phyloP scores from a whole-genome alignment of 2,329 filamentous ascomycete genomes.

The Ascochyta lentis region DNA sequence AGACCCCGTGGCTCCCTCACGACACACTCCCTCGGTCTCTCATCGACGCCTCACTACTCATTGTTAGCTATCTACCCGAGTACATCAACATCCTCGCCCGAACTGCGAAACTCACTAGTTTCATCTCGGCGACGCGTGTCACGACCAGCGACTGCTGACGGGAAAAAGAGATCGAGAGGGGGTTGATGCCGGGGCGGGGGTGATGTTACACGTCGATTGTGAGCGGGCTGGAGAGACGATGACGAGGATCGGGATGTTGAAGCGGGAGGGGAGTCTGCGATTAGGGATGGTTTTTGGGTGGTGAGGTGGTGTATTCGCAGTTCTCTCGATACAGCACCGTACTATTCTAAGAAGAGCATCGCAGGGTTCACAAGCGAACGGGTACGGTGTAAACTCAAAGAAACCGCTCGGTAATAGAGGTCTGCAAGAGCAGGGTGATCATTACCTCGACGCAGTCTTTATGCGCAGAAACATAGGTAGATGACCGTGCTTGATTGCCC shows the following conservation, averaged over 20 bases:
- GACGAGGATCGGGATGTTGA: slow-evolving; percentile 49
- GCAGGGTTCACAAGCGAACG: too few species aligned
- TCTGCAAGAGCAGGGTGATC: too few species aligned
- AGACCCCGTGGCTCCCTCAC: slow-evolving; percentile 52
- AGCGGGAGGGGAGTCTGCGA: slow-evolving; percentile 36
- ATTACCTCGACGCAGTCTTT: too few species aligned
- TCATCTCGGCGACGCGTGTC: slow-evolving; percentile 63
- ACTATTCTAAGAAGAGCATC: background rate
- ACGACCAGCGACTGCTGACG: slow-evolving; percentile 59
- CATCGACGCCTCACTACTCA: slow-evolving; percentile 55
- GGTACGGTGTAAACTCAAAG: too few species aligned
- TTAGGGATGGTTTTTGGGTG: slow-evolving; percentile 33
- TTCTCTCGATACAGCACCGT: too few species aligned
- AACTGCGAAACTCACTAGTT: slow-evolving; percentile 49
- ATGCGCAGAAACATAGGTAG: too few species aligned
- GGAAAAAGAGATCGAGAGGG: slow-evolving; percentile 62
- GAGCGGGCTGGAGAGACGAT: slow-evolving; percentile 56
- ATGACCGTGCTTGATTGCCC: too few species aligned
- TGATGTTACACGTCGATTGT: slow-evolving; percentile 61
- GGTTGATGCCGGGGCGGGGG: slow-evolving; percentile 53
- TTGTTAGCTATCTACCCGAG: slow-evolving; percentile 61
- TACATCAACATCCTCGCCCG: slow-evolving; percentile 61
- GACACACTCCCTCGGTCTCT: slow-evolving; percentile 54
- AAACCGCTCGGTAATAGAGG: too few species aligned
- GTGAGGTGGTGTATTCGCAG: too few species aligned